Evolutionary conservation across 768 basidiomycete species (phyloP).

Genomic region (Serpula lacrymans): DNA sequence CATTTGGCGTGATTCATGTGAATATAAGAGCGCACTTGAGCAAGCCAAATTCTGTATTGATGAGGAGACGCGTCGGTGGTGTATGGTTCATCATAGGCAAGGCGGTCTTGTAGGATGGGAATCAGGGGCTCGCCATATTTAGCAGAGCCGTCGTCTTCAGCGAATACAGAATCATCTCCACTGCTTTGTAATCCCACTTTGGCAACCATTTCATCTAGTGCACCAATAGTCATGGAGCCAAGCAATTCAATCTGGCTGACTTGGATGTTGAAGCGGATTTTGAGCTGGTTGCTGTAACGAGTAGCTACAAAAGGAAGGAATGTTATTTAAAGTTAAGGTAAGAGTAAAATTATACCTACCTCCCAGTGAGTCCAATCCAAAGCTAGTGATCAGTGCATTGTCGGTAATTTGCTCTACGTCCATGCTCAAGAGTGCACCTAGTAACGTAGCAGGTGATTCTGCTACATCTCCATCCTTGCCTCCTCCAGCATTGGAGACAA

Average conservation of each 20-base stretch:
- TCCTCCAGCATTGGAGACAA: conserved; percentile 11
- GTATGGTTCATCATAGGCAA: conserved; percentile 29
- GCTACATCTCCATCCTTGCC: conserved; percentile 8
- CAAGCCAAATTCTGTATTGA: conserved; percentile 27
- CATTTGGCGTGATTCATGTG: background rate
- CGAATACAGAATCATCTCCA: conserved; percentile 3
- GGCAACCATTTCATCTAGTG: conserved; percentile 20
- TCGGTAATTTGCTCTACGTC: conserved; percentile 24
- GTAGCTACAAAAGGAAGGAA: conserved; percentile 17
- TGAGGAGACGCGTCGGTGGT: conserved; percentile 21
- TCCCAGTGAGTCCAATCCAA: conserved; percentile 15
- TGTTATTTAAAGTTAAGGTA: background rate
- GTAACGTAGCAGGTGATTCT: conserved; percentile 23
- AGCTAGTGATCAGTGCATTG: conserved; percentile 27
- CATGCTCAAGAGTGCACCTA: conserved; percentile 21
- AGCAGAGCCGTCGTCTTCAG: conserved; percentile 19
- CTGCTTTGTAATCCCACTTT: conserved; percentile 12
- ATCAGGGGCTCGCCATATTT: conserved; percentile 26
- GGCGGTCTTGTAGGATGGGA: conserved; percentile 25
- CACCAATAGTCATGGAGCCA: conserved; percentile 16
- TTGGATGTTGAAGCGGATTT: conserved; percentile 22
- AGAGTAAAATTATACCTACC: conserved; percentile 10
- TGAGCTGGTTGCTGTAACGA: conserved; percentile 27
- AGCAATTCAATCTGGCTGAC: conserved; percentile 16
- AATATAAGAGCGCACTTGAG: conserved; percentile 19